Evolutionary conservation across 2,329 filamentous ascomycete species (phyloP).

Genomic region (Cercospora berteroae): DNA sequence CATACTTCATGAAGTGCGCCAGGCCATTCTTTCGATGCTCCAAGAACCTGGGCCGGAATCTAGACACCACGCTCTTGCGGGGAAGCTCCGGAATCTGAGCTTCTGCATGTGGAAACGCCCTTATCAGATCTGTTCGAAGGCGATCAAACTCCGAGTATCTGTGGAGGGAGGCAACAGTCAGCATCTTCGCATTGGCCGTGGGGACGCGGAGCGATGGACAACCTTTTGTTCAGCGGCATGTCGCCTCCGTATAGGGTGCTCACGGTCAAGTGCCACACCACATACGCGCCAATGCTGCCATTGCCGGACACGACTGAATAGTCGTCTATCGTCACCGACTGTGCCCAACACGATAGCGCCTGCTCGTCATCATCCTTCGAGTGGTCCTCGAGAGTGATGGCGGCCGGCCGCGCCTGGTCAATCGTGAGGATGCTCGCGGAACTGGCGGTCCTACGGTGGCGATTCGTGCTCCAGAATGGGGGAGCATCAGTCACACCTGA

Average conservation of each 20-base stretch:
- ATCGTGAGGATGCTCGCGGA: slow-evolving; percentile 40
- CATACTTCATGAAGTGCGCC: slow-evolving; percentile 90
- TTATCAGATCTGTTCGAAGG: slow-evolving; percentile 68
- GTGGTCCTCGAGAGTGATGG: slow-evolving; percentile 64
- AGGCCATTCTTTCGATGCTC: slow-evolving; percentile 79
- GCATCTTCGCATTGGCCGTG: neutral
- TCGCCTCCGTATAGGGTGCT: slow-evolving; percentile 68
- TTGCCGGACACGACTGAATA: slow-evolving; percentile 61
- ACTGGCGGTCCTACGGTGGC: slow-evolving; percentile 40
- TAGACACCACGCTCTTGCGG: slow-evolving; percentile 81
- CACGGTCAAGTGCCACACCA: slow-evolving; percentile 89
- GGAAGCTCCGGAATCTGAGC: slow-evolving; percentile 86
- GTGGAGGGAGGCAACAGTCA: neutral
- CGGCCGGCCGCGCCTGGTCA: slow-evolving; percentile 35
- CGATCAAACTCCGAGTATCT: slow-evolving; percentile 93
- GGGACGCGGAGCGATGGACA: slow-evolving; percentile 4
- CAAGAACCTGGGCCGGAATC: slow-evolving; percentile 78
- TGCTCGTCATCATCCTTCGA: slow-evolving; percentile 59
- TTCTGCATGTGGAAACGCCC: slow-evolving; percentile 79
- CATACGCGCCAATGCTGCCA: slow-evolving; percentile 75
- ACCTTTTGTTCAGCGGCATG: slow-evolving; percentile 52
- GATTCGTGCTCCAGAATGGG: slow-evolving; percentile 46
- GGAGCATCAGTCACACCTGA: slow-evolving; percentile 38
- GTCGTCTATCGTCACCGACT: slow-evolving; percentile 60
- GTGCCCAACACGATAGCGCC: slow-evolving; percentile 61